Percentiles rank a stretch among this genome's conserved stretches.
Evolutionary conservation across 768 basidiomycete genomes (phyloP).

Genomic region (Tylopilus sp.): DNA sequence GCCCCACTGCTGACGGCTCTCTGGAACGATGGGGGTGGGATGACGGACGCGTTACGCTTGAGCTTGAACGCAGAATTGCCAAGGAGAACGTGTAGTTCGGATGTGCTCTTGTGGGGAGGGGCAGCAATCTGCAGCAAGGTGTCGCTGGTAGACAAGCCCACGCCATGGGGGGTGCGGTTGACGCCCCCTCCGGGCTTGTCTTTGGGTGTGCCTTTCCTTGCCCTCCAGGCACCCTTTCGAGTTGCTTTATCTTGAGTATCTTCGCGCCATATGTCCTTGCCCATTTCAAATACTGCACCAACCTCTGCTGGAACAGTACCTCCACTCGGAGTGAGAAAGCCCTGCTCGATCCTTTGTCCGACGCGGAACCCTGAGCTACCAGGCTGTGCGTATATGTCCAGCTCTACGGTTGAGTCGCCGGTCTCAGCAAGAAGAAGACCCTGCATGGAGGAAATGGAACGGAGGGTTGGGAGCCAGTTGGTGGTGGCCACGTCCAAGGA

Average conservation of each 20-base stretch:
- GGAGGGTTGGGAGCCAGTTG: constrained; percentile 26
- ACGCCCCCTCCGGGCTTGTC: constrained; percentile 6
- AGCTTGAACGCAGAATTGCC: constrained; percentile 59
- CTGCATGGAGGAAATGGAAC: constrained; percentile 41
- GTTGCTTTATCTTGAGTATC: background rate
- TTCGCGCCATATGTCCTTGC: constrained; percentile 23
- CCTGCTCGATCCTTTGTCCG: constrained; percentile 39
- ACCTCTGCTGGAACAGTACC: constrained; percentile 15
- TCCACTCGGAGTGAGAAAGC: constrained; percentile 30
- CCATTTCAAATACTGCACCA: constrained; percentile 13
- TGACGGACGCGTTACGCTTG: constrained; percentile 48
- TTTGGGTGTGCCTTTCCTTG: constrained; percentile 6
- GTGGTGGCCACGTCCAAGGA: constrained; percentile 3
- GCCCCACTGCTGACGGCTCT: constrained; percentile 7
- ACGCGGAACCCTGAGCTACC: constrained; percentile 37
- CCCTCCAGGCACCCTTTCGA: constrained; percentile 17
- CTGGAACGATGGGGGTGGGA: constrained; percentile 25
- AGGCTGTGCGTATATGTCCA: constrained; percentile 34
- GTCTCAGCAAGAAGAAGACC: constrained; percentile 47
- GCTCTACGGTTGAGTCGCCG: constrained; percentile 45
- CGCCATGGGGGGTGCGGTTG: constrained; percentile 7
- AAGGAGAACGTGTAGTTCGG: constrained; percentile 59
- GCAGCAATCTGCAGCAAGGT: constrained; percentile 54
- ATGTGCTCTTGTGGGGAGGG: constrained; percentile 46
- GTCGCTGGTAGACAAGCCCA: constrained; percentile 41